Percentiles rank a stretch among this genome's conserved stretches.
Conservation (phyloP, 176 grass and related monocot genomes). For the Elymus sibiricus region DNA sequence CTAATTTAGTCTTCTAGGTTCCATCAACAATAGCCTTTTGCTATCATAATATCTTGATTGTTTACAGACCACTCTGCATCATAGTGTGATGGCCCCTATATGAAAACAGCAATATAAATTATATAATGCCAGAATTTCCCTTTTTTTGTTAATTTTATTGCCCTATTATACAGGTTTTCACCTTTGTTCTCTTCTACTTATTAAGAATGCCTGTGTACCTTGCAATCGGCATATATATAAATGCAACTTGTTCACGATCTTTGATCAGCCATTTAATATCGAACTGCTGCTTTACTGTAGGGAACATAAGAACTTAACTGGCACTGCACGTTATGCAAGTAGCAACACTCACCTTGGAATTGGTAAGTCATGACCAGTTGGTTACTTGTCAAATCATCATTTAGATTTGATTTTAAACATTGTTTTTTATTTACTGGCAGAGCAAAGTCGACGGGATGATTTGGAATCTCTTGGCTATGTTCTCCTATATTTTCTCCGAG, state of each 20-base stretch:
- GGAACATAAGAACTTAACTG: slow-evolving; percentile 96
- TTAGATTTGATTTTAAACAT: slow-evolving; percentile 24
- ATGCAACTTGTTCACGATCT: neutral
- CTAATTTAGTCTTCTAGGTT: neutral
- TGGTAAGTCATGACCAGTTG: slow-evolving; percentile 43
- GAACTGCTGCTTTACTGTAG: slow-evolving; percentile 40
- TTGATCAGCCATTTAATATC: neutral
- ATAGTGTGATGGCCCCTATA: neutral
- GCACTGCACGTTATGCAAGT: slow-evolving; percentile 93
- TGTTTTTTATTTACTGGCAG: slow-evolving; percentile 41
- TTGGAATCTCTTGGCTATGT: slow-evolving; percentile 98
- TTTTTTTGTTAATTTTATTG: neutral
- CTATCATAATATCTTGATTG: neutral
- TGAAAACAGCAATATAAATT: neutral
- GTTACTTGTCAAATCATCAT: slow-evolving; percentile 20
- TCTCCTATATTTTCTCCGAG: slow-evolving; percentile 92
- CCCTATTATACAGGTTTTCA: neutral
- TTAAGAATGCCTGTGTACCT: neutral
- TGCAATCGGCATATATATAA: neutral
- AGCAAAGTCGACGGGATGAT: slow-evolving; percentile 98
- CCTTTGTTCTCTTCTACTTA: neutral
- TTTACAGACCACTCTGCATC: neutral
- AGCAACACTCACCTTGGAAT: slow-evolving; percentile 94
- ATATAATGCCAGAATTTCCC: neutral
- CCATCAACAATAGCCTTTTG: neutral